Percentiles rank a stretch among this genome's conserved stretches.
These are phyloP conservation scores for Lichtheimia hyalospora DNA, from an alignment of 371 early-diverging fungal genomes.

Conservation along the genomic window DNA sequence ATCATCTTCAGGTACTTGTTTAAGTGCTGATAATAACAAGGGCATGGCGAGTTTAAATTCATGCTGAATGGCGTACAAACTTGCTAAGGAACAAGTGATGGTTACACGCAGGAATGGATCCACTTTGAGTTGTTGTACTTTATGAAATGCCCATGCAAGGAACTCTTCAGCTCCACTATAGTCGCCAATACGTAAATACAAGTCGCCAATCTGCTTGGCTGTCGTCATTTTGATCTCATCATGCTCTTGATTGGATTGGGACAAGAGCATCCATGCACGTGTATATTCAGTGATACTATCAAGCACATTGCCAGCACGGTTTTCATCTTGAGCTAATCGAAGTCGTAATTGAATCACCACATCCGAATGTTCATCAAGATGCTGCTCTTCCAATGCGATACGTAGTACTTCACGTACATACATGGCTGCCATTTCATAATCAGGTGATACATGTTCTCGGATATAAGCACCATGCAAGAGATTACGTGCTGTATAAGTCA, in stretches of 20 bases:
- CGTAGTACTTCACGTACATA: conserved; percentile 41
- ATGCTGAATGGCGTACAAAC: conserved; percentile 47
- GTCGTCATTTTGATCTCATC: conserved; percentile 6
- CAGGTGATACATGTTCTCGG: conserved; percentile 41
- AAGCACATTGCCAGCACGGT: conserved; percentile 38
- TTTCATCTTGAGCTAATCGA: conserved; percentile 39
- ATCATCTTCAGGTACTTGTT: conserved; percentile 26
- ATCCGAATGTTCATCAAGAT: conserved; percentile 24
- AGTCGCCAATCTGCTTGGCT: conserved; percentile 49
- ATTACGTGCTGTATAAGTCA: conserved; percentile 42
- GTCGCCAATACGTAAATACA: conserved; percentile 55
- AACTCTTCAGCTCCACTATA: conserved; percentile 52
- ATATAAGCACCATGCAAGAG: conserved; percentile 52
- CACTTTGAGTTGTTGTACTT: conserved; percentile 3
- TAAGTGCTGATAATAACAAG: conserved; percentile 36
- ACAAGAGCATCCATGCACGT: conserved; percentile 27
- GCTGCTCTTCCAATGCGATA: conserved; percentile 39
- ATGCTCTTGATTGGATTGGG: conserved; percentile 3
- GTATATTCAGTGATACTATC: conserved; percentile 48
- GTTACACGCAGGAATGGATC: conserved; percentile 20
- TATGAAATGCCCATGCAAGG: conserved; percentile 45
- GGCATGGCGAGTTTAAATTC: conserved; percentile 42
- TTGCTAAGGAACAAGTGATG: conserved; percentile 37
- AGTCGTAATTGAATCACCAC: conserved; percentile 34
- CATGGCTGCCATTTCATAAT: conserved; percentile 37